Conservation (phyloP, 2,329 filamentous ascomycete genomes). For the Fusarium multiceps region DNA sequence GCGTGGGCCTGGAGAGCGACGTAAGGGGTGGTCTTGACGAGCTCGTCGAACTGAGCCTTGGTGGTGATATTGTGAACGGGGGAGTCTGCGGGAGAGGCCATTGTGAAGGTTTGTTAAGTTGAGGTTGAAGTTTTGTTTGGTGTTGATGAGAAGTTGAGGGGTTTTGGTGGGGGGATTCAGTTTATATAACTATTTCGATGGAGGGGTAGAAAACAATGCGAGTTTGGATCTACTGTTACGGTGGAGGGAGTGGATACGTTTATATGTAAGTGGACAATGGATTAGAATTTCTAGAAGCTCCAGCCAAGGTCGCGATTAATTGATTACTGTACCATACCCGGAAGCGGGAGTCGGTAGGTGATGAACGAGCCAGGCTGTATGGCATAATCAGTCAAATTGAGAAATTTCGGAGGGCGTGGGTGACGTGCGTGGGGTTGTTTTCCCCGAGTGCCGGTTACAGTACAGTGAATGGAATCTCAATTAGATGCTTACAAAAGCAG, state of each 20-base stretch:
- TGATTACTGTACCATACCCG: constrained; percentile 15
- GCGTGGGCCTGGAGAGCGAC: constrained; percentile 69
- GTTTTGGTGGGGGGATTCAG: constrained; percentile 29
- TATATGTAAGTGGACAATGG: neutral
- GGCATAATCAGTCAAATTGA: constrained; percentile 38
- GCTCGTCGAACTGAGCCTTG: constrained; percentile 60
- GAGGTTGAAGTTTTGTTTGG: neutral
- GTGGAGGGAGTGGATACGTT: constrained; percentile 29
- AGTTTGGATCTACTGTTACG: constrained; percentile 11
- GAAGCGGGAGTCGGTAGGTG: constrained; percentile 29
- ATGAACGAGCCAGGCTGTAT: constrained; percentile 38
- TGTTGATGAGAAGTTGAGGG: constrained; percentile 25
- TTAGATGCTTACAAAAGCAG: constrained; percentile 36
- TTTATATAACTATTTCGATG: constrained; percentile 17
- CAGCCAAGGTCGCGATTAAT: neutral
- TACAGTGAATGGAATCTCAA: neutral
- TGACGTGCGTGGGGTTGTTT: constrained; percentile 17
- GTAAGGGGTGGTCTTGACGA: constrained; percentile 61
- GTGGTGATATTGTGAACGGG: constrained; percentile 54
- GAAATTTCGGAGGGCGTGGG: constrained; percentile 17
- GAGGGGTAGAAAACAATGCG: constrained; percentile 12
- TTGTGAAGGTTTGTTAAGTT: constrained; percentile 36
- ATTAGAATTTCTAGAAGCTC: constrained; percentile 16
- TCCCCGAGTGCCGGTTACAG: constrained; percentile 28
- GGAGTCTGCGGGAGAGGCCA: constrained; percentile 37